phyloP scores from a whole-genome alignment of 805 yeast genomes.

The Monosporozyma yasuniensis region DNA sequence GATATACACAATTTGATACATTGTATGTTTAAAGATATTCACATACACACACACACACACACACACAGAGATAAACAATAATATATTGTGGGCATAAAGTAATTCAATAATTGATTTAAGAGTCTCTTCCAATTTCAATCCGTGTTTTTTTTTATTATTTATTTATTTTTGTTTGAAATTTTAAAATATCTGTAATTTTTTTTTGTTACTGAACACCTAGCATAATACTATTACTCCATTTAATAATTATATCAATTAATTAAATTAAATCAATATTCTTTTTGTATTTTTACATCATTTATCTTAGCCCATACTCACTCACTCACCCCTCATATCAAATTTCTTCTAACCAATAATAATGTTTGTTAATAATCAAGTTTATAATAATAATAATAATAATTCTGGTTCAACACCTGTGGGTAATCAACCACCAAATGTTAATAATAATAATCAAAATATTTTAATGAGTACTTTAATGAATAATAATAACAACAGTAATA shows the following conservation, averaged over 20 bases:
- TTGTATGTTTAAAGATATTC: neutral
- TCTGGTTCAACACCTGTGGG: neutral
- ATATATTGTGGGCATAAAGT: neutral
- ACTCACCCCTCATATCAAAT: neutral
- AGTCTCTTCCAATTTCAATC: neutral
- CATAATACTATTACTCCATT: too few relatives aligned
- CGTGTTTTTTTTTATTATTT: neutral
- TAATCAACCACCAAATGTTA: neutral
- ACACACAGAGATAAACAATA: too few relatives aligned
- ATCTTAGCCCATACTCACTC: neutral
- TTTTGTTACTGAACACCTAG: too few relatives aligned
- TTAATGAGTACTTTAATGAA: neutral
- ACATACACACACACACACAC: neutral
- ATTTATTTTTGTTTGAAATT: neutral
- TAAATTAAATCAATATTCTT: neutral
- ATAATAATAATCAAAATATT: neutral
- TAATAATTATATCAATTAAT: too few relatives aligned
- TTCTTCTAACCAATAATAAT: neutral
- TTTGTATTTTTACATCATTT: neutral
- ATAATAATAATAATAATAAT: neutral
- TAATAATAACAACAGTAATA: neutral
- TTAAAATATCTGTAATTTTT: neutral
- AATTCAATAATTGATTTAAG: neutral
- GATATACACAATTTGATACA: neutral
- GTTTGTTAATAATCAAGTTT: neutral